These are phyloP conservation scores for Colletotrichum sp. DNA, from an alignment of 2,329 filamentous ascomycete species.

Conservation along the genomic window DNA sequence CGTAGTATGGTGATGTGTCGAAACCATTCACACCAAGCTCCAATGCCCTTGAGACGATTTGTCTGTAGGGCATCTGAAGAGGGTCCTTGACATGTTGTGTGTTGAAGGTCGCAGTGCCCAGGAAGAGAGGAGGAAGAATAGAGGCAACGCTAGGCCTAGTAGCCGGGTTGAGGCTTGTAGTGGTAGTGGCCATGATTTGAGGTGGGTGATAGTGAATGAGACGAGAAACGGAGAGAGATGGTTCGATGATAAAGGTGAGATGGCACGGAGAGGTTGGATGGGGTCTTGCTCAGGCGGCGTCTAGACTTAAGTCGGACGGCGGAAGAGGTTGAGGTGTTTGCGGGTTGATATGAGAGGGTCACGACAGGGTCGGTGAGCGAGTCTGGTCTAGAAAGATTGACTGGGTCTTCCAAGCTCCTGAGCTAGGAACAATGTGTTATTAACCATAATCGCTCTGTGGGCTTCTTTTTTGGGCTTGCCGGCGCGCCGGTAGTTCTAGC, in stretches of 20 bases:
- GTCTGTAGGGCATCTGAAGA: constrained; percentile 17
- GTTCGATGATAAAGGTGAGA: not conserved
- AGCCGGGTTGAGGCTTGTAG: not conserved
- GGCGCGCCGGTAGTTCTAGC: not conserved
- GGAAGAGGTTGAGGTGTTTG: not conserved
- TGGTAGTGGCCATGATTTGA: not conserved
- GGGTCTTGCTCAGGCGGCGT: not conserved
- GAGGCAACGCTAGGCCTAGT: not conserved
- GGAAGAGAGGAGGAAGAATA: constrained; percentile 78
- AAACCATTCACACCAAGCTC: constrained; percentile 17
- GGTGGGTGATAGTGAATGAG: not conserved
- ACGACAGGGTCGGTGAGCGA: not conserved
- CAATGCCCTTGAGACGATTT: constrained; percentile 14
- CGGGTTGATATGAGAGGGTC: not conserved
- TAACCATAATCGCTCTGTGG: not conserved
- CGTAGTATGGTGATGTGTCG: constrained; percentile 21
- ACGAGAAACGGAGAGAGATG: not conserved
- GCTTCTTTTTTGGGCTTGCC: not conserved
- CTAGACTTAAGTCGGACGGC: not conserved
- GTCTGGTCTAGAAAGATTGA: not conserved
- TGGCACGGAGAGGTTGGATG: not conserved
- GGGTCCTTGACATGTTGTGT: constrained; percentile 69
- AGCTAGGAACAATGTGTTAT: not conserved
- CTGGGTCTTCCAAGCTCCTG: not conserved
- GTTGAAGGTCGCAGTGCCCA: constrained; percentile 92